A percentile compares a stretch with the other conserved stretches of the same genome.
Conservation (phyloP, 257 asterid genomes). For the Nicotiana undulata region DNA sequence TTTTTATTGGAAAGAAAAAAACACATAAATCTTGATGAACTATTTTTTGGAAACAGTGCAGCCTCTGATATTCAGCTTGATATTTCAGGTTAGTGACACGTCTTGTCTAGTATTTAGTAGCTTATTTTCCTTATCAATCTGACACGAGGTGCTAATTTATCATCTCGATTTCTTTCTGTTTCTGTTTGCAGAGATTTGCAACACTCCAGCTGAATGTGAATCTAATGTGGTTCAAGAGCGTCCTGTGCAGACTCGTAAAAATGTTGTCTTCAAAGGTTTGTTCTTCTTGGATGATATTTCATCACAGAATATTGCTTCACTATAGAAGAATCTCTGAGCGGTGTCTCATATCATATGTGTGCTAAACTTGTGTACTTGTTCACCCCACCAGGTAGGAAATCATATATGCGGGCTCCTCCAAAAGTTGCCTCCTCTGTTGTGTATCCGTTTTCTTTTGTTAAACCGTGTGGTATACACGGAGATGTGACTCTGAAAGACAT, state of each 20-base stretch:
- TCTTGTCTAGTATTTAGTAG: neutral
- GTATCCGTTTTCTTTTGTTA: conserved; percentile 71
- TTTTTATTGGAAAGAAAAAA: neutral
- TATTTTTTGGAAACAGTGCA: conserved; percentile 27
- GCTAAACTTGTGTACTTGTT: neutral
- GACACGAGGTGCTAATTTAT: neutral
- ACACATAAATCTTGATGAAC: conserved; percentile 10
- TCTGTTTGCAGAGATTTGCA: conserved; percentile 44
- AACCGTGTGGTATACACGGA: conserved; percentile 77
- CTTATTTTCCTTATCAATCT: neutral
- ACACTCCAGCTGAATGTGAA: conserved; percentile 30
- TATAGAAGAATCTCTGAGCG: neutral
- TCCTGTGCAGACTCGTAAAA: conserved; percentile 39
- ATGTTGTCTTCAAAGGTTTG: conserved; percentile 66
- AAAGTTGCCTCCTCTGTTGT: conserved; percentile 50
- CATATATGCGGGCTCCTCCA: conserved; percentile 61
- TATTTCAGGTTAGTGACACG: conserved; percentile 33
- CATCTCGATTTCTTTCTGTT: neutral
- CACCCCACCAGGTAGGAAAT: conserved; percentile 55
- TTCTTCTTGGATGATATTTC: neutral
- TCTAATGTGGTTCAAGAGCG: conserved; percentile 31
- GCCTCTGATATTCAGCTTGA: conserved; percentile 51
- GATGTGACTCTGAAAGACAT: conserved; percentile 83
- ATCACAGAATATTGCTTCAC: neutral
- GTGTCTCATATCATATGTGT: neutral